Evolutionary conservation across 805 yeast species (phyloP).

Genomic region (Kodamaea kaohsiungensis): DNA sequence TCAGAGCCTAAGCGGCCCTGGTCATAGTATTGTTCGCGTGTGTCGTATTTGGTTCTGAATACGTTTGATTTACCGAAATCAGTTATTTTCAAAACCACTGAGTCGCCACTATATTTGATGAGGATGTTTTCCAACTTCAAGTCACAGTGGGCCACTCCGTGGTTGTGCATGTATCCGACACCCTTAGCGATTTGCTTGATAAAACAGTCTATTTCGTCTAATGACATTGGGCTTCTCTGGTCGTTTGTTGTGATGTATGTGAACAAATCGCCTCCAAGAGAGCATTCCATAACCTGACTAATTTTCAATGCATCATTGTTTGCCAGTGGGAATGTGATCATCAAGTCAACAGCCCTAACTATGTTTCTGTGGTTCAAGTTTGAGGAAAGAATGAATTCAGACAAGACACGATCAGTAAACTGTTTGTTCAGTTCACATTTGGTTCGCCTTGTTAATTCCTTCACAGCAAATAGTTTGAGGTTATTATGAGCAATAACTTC

Average conservation of each 20-base stretch:
- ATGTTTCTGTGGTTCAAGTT: conserved; percentile 75
- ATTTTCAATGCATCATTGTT: conserved; percentile 12
- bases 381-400: conserved; percentile 87
- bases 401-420: conserved; percentile 73
- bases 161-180: conserved; percentile 79
- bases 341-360: conserved; percentile 74
- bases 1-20: conserved; percentile 82
- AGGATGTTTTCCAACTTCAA: conserved; percentile 85
- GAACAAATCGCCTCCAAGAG: conserved; percentile 38
- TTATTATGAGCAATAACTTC: neutral
- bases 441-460: conserved; percentile 29
- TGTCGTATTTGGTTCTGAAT: conserved; percentile 88
- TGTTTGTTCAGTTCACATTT: conserved; percentile 33
- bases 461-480: conserved; percentile 30
- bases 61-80: conserved; percentile 94
- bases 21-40: conserved; percentile 37
- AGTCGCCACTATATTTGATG: conserved; percentile 27
- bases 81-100: conserved; percentile 42
- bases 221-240: conserved; percentile 19
- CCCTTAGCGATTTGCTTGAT: conserved; percentile 86
- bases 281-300: conserved; percentile 41
- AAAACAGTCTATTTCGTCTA: conserved; percentile 80
- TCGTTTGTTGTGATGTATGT: conserved; percentile 25
- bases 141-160: conserved; percentile 94
- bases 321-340: conserved; percentile 37